Conservation (phyloP, 176 grass and related monocot species). For the Hordeum vulgare region DNA sequence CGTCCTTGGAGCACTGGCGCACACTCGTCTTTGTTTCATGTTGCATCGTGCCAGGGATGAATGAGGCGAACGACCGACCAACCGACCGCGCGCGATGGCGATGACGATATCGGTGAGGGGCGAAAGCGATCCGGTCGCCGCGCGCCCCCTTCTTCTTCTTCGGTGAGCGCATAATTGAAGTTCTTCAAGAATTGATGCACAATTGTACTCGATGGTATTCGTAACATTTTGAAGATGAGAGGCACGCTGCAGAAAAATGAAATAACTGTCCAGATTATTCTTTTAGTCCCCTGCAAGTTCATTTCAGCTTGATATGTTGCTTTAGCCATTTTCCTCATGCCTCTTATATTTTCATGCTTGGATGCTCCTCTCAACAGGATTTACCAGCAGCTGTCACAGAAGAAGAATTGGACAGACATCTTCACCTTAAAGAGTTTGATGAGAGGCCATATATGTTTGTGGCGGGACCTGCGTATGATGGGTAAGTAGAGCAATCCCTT, state of each 20-base stretch:
- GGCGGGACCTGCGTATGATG: slow-evolving; percentile 80
- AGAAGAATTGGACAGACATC: slow-evolving; percentile 74
- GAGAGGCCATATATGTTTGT: slow-evolving; percentile 67
- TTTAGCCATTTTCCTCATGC: background rate
- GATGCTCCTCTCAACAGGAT: slow-evolving; percentile 47
- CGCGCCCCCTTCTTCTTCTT: background rate
- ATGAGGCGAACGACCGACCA: background rate
- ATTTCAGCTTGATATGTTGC: background rate
- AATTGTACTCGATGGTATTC: background rate
- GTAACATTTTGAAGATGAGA: background rate
- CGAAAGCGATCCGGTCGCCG: background rate
- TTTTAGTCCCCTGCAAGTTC: background rate
- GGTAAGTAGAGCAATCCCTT: slow-evolving; percentile 44
- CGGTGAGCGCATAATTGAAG: background rate
- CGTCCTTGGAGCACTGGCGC: too few relatives aligned
- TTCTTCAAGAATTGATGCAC: background rate
- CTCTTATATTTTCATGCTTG: slow-evolving; percentile 8
- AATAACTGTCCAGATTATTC: background rate
- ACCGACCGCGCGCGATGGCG: background rate
- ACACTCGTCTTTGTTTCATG: too few relatives aligned
- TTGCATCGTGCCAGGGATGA: slow-evolving; percentile 2
- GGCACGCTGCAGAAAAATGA: background rate
- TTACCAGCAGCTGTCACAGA: slow-evolving; percentile 59
- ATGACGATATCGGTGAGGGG: background rate
- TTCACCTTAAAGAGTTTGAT: slow-evolving; percentile 86